Evolutionary conservation across 805 yeast species (phyloP).

Genomic region (Metschnikowia chrysomelidarum): DNA sequence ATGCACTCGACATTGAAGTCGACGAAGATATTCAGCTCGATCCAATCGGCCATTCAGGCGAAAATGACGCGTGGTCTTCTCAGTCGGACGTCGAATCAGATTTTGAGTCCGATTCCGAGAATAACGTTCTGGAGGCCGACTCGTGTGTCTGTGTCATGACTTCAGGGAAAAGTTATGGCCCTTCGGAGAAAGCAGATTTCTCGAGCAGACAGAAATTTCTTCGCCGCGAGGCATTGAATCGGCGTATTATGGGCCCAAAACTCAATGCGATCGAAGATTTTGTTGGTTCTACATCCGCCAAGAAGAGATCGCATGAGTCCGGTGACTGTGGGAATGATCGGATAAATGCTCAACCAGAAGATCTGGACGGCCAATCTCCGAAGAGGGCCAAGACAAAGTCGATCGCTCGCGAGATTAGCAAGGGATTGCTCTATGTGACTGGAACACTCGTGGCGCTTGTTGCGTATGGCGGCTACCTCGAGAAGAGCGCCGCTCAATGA

Average conservation of each 20-base stretch:
- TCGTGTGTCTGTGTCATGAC: too few species aligned
- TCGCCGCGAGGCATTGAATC: background rate
- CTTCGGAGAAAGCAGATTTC: too few species aligned
- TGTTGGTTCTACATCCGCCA: background rate
- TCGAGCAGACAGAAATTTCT: background rate
- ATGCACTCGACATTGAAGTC: background rate
- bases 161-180: too few species aligned
- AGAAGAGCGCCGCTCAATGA: slow-evolving; percentile 4
- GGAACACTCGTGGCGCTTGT: slow-evolving; percentile 36
- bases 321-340: background rate
- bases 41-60: slow-evolving; percentile 1
- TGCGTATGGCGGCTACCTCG: slow-evolving; percentile 31
- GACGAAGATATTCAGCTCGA: slow-evolving; percentile 5
- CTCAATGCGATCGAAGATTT: too few species aligned
- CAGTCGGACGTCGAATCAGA: too few species aligned
- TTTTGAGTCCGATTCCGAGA: too few species aligned
- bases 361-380: background rate
- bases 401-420: slow-evolving; percentile 30
- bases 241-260: too few species aligned
- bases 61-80: background rate
- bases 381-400: slow-evolving; percentile 20
- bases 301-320: slow-evolving; percentile 2
- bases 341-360: background rate
- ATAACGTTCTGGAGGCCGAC: too few species aligned
- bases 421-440: slow-evolving; percentile 31